Conservation (phyloP, 163 green algal species). For the Volvox carteri region DNA sequence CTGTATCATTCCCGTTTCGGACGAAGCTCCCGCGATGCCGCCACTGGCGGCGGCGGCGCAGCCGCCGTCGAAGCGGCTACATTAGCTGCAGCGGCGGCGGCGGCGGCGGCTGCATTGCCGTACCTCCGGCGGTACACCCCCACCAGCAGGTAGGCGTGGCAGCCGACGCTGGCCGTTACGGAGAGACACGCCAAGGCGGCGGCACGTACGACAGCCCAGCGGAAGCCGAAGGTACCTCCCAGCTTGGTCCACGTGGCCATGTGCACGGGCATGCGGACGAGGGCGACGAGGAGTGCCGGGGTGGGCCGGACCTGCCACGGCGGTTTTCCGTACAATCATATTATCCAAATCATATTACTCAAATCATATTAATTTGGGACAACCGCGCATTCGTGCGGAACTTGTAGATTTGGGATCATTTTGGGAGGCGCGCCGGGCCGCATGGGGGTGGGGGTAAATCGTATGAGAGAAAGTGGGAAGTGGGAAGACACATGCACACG, state of each 20-base stretch:
- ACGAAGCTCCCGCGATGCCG: too few relatives aligned
- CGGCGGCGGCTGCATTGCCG: too few relatives aligned
- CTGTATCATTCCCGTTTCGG: too few relatives aligned
- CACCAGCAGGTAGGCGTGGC: neutral
- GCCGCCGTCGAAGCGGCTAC: neutral
- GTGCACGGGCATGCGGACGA: slow-evolving; percentile 1
- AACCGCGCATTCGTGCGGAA: too few relatives aligned
- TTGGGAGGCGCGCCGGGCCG: too few relatives aligned
- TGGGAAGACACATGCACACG: neutral
- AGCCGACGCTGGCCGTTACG: neutral
- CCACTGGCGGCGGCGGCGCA: neutral
- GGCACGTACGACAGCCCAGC: neutral
- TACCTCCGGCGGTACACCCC: neutral
- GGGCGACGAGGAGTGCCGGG: neutral
- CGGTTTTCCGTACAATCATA: neutral
- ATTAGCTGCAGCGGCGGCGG: neutral
- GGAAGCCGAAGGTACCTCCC: neutral
- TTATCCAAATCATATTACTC: neutral
- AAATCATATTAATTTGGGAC: neutral
- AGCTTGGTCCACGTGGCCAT: neutral
- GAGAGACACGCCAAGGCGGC: neutral
- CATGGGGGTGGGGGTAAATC: neutral
- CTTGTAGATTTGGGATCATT: too few relatives aligned
- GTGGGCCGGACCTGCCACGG: neutral
- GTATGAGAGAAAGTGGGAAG: neutral